Evolutionary conservation across 140 eudicot genomes (phyloP), one percentile per base, ranked within the genome.

Genomic region (Senecio squalidus): DNA sequence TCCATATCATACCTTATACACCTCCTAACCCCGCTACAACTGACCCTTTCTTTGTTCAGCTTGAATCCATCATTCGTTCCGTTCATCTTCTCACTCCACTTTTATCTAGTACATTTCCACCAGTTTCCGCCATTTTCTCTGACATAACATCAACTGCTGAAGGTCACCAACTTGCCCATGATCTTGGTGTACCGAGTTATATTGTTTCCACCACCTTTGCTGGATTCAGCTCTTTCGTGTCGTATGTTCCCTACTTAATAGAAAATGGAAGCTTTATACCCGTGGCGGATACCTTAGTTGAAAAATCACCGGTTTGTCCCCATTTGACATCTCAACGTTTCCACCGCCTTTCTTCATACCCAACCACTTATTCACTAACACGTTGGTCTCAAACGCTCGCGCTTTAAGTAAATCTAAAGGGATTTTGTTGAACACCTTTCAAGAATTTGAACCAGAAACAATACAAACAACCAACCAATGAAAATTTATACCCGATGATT

Each of bases 11-110:
- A n/a, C 93, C 84, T 7, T 46, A 39, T 62, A 17, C 39, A 4
- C 68, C 79, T 9, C 46, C 81, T 51, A 6, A 20, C 20, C 46
- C 57, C 26, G 7, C 62, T 40, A 36, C 45, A 10, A 49, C 54
- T 3, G 94, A 80, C 55, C 88, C 88, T 28, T 80, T 80, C 49
- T 55, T 68, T 18, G 26, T 68, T 33, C 88, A 80, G 26, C 59
- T 74, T 9, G 88, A 84, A 49, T 58, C 82, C 54, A 72, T 81
- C 17, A 51, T 20, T 41, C 72, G 68, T 26, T 84, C 88, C 11
- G 29, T 58, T 24, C 85, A 80, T 38, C 71, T 77, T 6, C 60
- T 84, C 39, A 22, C 62, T 10, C 85, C 83, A 13, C 65, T 64
- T 9, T 58, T 84, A 15, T 72, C 83, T 39, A 51, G 89, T 43